Evolutionary conservation across 768 basidiomycete genomes (phyloP).

Genomic region (Lactarius quietus): DNA sequence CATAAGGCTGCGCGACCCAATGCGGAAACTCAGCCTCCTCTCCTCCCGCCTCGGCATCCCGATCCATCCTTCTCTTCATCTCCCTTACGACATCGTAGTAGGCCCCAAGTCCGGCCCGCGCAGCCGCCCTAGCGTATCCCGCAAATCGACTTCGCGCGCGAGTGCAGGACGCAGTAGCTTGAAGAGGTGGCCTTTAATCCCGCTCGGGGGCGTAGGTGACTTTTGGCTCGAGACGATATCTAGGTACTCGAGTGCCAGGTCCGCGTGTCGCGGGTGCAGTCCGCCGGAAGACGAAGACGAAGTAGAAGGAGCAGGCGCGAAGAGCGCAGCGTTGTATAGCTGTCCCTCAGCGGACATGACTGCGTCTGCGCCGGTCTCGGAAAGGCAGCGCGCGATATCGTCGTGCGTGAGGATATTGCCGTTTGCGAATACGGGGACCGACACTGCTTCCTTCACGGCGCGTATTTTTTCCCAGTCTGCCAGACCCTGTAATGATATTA

Average conservation of each 20-base stretch:
- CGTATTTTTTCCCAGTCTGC: conserved; percentile 89
- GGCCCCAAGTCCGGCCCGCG: conserved; percentile 19
- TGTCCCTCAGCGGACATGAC: conserved; percentile 96
- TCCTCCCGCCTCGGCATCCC: conserved; percentile 41
- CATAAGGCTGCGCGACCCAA: conserved; percentile 72
- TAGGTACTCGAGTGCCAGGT: conserved; percentile 84
- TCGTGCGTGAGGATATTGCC: conserved; percentile 88
- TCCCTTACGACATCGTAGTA: conserved; percentile 56
- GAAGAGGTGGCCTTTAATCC: conserved; percentile 91
- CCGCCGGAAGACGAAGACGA: conserved; percentile 25
- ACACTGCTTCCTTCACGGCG: conserved; percentile 86
- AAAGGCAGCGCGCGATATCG: conserved; percentile 79
- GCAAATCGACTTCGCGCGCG: conserved; percentile 58
- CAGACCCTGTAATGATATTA: conserved; percentile 50
- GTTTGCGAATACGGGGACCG: conserved; percentile 93
- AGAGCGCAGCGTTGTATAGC: conserved; percentile 88
- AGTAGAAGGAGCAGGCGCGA: conserved; percentile 34
- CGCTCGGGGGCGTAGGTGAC: conserved; percentile 68
- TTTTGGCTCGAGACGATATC: conserved; percentile 66
- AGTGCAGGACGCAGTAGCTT: conserved; percentile 84
- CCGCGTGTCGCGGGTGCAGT: conserved; percentile 53
- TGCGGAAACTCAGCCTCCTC: conserved; percentile 56
- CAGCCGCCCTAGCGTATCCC: conserved; percentile 64
- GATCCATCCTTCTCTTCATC: conserved; percentile 57
- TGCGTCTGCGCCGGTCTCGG: conserved; percentile 82